Base-by-base conservation (phyloP, 192 early-diverging fungal genomes). In the Jimgerdemannia lactiflua region DNA sequence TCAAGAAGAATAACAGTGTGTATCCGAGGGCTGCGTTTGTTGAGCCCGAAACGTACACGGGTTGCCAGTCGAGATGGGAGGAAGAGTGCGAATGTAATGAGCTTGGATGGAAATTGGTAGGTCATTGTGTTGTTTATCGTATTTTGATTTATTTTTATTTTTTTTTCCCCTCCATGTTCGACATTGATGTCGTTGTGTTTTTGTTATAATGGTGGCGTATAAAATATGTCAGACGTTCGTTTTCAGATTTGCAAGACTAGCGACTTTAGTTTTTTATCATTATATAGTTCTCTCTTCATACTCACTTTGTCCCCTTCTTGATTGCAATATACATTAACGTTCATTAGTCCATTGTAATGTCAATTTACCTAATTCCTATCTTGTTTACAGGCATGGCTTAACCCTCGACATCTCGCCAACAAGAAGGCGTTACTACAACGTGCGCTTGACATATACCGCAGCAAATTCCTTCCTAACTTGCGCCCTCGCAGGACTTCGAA, bases 21-120 rank as follows among this genome's bases (percentile, higher is more conserved):
- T 73, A 63, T n/a, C 72, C 72, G n/a, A 43, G 72, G 64, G 72
- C 72, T 20, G 44, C 39, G 9, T 63, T 40, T 73, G 54, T 18
- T 59, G 39, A 59, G 67, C 40, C 67, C 67, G 40, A 18, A 18
- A 18, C 19, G 40, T 68, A 20, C 40, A 41, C 19, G 40, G 40
- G 40, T 6, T 68, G 40, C 19, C 67, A 68, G 40, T 41, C 19
- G 67, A 20, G 67, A 9, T 39, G 67, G 67, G 67, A 41, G 67
- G 67, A 39, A 20, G 67, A 68, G 40, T 39, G 19, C 9, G 67
- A 68, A 18, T 39, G 19, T 68, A 80, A 80, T 63, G 71, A 74
- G 63, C 59, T 80, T 39, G 79, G 71, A 6, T 80, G 79, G 79
- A 80, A 80, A 63, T 72, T 80, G 75, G 78, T 79, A 71, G 29